phyloP scores from a whole-genome alignment of 371 early-diverging fungal genomes.

The Capillidium rhysosporum region DNA sequence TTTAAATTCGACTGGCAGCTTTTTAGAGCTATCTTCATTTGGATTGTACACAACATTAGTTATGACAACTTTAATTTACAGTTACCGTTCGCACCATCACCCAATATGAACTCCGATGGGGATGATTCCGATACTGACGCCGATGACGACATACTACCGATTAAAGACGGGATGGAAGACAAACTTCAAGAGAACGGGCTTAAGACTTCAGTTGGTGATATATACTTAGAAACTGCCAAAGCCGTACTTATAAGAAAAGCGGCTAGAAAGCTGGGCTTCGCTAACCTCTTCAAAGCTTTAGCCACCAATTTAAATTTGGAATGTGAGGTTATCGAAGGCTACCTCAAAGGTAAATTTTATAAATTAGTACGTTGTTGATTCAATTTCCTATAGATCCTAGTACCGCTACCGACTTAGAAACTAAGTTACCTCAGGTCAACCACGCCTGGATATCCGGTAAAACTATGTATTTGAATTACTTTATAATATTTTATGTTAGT shows the following conservation, averaged over 20 bases:
- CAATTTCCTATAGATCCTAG: constrained; percentile 15
- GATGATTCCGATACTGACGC: not conserved
- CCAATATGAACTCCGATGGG: not conserved
- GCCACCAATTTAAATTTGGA: constrained; percentile 29
- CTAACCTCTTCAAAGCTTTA: constrained; percentile 32
- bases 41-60: constrained; percentile 1
- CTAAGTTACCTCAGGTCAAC: constrained; percentile 16
- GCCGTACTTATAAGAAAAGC: not conserved
- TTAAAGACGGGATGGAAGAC: not conserved
- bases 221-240: not conserved
- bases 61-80: not conserved
- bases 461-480: not conserved
- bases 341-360: constrained; percentile 21
- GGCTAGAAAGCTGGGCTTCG: constrained; percentile 17
- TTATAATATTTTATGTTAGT: constrained; percentile 11
- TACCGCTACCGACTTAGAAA: constrained; percentile 9
- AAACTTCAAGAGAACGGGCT: not conserved
- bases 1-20: constrained; percentile 1
- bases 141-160: no score
- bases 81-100: not conserved
- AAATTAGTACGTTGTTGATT: constrained; percentile 6
- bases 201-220: not conserved
- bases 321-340: constrained; percentile 27
- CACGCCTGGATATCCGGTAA: constrained; percentile 38
- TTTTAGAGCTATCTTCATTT: not conserved